phyloP scores from a whole-genome alignment of 1,284 basidiomycete genomes.

The Microstroma glucosiphilum region DNA sequence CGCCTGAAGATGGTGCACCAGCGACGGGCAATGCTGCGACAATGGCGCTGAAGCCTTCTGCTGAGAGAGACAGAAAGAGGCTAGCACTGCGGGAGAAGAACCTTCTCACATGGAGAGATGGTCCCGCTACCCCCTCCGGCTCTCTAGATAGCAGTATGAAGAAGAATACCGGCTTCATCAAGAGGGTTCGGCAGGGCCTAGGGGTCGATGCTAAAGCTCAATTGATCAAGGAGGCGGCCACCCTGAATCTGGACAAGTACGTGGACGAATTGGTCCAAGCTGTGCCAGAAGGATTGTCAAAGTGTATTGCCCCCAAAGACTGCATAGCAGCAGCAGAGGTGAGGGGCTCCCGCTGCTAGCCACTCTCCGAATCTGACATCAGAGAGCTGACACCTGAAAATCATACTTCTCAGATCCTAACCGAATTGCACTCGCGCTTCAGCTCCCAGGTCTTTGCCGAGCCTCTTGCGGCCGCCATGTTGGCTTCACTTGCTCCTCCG shows the following conservation, averaged over 20 bases:
- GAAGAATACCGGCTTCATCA: slow-evolving; percentile 48
- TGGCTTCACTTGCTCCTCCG: slow-evolving; percentile 57
- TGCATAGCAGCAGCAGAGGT: slow-evolving; percentile 88
- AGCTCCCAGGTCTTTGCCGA: slow-evolving; percentile 67
- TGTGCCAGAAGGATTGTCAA: slow-evolving; percentile 72
- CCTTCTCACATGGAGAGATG: slow-evolving; percentile 23
- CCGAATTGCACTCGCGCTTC: slow-evolving; percentile 80
- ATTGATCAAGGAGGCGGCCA: slow-evolving; percentile 67
- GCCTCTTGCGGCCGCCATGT: slow-evolving; percentile 63
- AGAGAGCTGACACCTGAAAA: no score
- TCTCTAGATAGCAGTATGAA: slow-evolving; percentile 45
- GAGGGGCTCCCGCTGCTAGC: slow-evolving; percentile 35
- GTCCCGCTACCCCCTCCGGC: slow-evolving; percentile 17
- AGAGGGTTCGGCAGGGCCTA: slow-evolving; percentile 37
- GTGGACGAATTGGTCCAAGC: slow-evolving; percentile 88
- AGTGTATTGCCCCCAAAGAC: slow-evolving; percentile 82
- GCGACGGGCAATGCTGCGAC: no score
- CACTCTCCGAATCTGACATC: not conserved
- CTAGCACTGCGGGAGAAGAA: slow-evolving; percentile 27
- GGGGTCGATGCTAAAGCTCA: slow-evolving; percentile 51
- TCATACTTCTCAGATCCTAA: slow-evolving; percentile 64
- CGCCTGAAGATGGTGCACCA: no score
- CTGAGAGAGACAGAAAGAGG: slow-evolving; percentile 34
- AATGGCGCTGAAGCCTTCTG: slow-evolving; percentile 5
- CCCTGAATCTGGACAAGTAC: slow-evolving; percentile 87